Conservation (phyloP, 2,329 filamentous ascomycete species). For the Hymenoscyphus linearis region DNA sequence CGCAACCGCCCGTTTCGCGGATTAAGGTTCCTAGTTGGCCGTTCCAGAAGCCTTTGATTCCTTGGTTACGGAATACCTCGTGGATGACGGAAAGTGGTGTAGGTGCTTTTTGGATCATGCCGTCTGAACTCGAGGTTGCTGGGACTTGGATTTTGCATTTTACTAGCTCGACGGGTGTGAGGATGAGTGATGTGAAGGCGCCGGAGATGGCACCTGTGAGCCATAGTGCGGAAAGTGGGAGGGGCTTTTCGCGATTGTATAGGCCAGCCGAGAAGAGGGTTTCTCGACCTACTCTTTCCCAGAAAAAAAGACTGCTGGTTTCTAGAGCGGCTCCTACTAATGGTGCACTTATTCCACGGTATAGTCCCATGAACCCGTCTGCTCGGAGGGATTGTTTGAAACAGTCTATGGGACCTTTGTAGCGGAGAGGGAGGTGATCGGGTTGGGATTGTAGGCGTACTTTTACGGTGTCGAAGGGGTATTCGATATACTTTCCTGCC, state of each 20-base stretch:
- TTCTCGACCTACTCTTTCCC: conserved; percentile 71
- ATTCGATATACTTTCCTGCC: conserved; percentile 93
- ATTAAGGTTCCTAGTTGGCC: conserved; percentile 92
- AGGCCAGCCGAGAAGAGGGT: conserved; percentile 51
- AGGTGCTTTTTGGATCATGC: conserved; percentile 43
- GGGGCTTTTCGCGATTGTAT: conserved; percentile 46
- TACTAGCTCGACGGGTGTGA: conserved; percentile 93
- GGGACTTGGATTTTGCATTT: conserved; percentile 98
- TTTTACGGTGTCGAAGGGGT: conserved; percentile 98
- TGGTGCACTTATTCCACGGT: conserved; percentile 88
- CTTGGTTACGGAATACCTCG: conserved; percentile 77
- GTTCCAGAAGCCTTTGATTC: conserved; percentile 85
- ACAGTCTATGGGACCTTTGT: conserved; percentile 85
- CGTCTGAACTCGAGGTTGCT: conserved; percentile 33
- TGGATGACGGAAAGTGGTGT: conserved; percentile 67
- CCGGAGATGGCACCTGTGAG: conserved; percentile 81
- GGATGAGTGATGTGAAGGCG: conserved; percentile 80
- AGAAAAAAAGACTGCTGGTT: conserved; percentile 88
- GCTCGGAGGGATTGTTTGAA: conserved; percentile 78
- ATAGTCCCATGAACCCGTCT: conserved; percentile 71
- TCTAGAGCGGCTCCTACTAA: conserved; percentile 87
- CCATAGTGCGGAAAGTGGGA: conserved; percentile 72
- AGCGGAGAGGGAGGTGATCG: conserved; percentile 72
- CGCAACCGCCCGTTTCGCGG: conserved; percentile 85
- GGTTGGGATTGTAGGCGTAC: conserved; percentile 96